phyloP scores from a whole-genome alignment of 495 filamentous ascomycete genomes.

The Aspergillus olivimuriae region DNA sequence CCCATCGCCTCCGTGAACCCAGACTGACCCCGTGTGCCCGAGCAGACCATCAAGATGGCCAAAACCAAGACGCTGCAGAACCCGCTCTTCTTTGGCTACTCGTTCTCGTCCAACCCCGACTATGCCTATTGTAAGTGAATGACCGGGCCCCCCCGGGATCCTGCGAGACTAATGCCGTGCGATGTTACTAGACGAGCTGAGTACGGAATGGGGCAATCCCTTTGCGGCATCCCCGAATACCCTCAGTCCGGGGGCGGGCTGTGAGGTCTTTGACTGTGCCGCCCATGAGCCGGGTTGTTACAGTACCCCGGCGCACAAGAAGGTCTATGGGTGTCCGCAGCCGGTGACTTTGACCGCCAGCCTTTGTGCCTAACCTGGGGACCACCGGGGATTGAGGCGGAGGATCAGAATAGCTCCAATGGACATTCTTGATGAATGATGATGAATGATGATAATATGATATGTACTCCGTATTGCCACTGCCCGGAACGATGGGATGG shows the following conservation, averaged over 20 bases:
- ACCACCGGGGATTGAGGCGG: no score
- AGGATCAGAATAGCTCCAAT: no score
- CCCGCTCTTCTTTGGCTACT: constrained; percentile 28
- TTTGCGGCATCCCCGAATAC: constrained; percentile 23
- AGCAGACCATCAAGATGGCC: constrained; percentile 24
- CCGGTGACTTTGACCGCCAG: constrained; percentile 20
- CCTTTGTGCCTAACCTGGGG: constrained; percentile 18
- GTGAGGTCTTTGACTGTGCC: constrained; percentile 23
- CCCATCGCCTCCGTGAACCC: constrained; percentile 4
- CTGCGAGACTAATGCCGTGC: no score
- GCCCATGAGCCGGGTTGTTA: constrained; percentile 24
- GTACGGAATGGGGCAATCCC: constrained; percentile 25
- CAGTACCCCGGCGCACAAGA: constrained; percentile 23
- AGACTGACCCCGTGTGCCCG: constrained; percentile 13
- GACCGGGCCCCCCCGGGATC: no score
- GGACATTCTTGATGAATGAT: no score
- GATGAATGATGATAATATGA: no score
- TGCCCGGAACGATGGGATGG: no score
- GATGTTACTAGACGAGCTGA: constrained; percentile 19
- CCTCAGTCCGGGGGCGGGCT: constrained; percentile 23
- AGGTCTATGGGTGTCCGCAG: constrained; percentile 25
- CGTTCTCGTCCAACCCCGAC: constrained; percentile 22
- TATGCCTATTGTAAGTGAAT: constrained; percentile 28
- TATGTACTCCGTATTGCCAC: no score
- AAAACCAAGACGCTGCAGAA: constrained; percentile 20